Conservation (phyloP, 2,329 filamentous ascomycete genomes). For the Trichoderma polysporum region DNA sequence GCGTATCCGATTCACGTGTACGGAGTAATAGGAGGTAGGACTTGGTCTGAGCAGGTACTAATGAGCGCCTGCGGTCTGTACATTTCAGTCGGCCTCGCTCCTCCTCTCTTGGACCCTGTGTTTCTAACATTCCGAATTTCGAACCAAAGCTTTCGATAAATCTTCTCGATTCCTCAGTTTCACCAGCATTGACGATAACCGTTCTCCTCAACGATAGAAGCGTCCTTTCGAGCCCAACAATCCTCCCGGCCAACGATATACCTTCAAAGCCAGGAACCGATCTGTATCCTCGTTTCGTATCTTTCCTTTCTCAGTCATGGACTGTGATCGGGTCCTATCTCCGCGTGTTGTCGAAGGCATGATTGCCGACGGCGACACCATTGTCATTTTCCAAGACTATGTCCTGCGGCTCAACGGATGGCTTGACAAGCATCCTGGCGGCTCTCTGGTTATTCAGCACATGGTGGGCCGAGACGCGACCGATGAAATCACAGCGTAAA, state of each 20-base stretch:
- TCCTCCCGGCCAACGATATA: not conserved
- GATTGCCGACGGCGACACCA: constrained; percentile 76
- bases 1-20: not conserved
- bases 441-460: constrained; percentile 85
- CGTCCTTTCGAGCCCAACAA: not conserved
- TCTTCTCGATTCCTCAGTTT: not conserved
- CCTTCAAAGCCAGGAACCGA: not conserved
- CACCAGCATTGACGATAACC: not conserved
- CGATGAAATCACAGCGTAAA: constrained; percentile 85
- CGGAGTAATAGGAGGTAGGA: constrained; percentile 5
- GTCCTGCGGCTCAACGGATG: constrained; percentile 88
- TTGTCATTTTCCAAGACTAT: constrained; percentile 77
- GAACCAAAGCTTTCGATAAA: not conserved
- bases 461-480: constrained; percentile 94
- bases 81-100: not conserved
- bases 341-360: constrained; percentile 56
- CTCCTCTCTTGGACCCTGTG: not conserved
- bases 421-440: constrained; percentile 87
- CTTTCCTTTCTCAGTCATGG: not conserved
- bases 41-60: not conserved
- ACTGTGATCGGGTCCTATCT: constrained; percentile 12
- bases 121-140: not conserved
- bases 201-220: not conserved
- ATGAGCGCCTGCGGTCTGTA: not conserved
- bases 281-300: not conserved